Base-by-base conservation (phyloP, 805 yeast species). In the Kluyveromyces aestuarii region DNA sequence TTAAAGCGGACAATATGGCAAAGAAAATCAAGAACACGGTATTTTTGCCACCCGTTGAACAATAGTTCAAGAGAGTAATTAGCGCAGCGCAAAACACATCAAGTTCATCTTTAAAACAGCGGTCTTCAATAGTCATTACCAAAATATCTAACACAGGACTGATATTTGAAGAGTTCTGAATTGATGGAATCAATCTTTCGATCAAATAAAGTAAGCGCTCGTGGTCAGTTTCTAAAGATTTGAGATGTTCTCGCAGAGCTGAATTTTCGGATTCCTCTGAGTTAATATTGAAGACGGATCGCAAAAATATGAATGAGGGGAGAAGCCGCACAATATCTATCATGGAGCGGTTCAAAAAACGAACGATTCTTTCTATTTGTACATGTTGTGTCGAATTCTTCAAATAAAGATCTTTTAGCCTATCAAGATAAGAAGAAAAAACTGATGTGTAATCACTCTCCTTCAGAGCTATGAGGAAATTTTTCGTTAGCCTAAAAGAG, bases 221-320 rank as follows among this genome's bases (percentile, higher is more conserved):
- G 7, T 16, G 18, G 39, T 43, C 45, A 10, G 10, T 18, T 19
- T 37, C n/a, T 36, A 43, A 35, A 6, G 27, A 21, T n/a, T 27
- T 25, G 19, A 43, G 25, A 19, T 43, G 38, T 21, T 59, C 61
- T 38, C 63, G 55, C 27, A 62, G 61, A 5, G 52, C 40, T 49
- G 64, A 56, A 37, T 55, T 57, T 39, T 63, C 62, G 1, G 58
- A 54, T 44, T 60, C 66, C 27, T 40, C 51, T 48, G 60, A 55
- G 5, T 66, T 57, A 8, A 64, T 59, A 16, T 56, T 56, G 36
- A 63, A 53, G 14, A 57, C 58, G 11, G 57, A 49, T 44, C 60
- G 60, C 39, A 65, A 43, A n/a, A 50, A 40, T 6, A 54, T 50
- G 41, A 64, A 65, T 14, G 50, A 55, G 35, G 54, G 56, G 41